These are phyloP conservation scores for Eucalyptus camaldulensis DNA, from an alignment of 345 rosid genomes.

Conservation along the genomic window DNA sequence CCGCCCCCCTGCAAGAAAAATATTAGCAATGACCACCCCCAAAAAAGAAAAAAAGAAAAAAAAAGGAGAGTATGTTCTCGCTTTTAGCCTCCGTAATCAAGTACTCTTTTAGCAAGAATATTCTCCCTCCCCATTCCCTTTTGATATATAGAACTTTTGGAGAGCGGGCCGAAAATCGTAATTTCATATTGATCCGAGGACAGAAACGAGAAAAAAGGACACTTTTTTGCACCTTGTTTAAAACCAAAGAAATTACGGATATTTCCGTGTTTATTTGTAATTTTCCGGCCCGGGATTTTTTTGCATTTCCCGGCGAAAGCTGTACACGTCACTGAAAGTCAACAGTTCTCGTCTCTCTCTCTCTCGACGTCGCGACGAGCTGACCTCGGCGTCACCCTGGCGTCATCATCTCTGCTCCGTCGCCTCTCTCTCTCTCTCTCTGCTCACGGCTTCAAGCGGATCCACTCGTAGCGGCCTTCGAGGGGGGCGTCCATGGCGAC, in stretches of 20 bases:
- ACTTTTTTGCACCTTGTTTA: neutral
- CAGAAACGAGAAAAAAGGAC: neutral
- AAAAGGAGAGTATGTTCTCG: neutral
- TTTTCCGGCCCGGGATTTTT: neutral
- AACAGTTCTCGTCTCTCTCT: neutral
- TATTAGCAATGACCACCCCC: too few relatives aligned
- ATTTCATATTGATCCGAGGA: neutral
- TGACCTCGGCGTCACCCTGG: neutral
- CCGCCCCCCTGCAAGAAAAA: neutral
- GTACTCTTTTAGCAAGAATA: neutral
- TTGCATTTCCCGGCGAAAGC: neutral
- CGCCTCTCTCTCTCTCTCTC: neutral
- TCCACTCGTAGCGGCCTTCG: slow-evolving; percentile 52
- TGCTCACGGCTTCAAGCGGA: slow-evolving; percentile 19
- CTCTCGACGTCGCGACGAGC: neutral
- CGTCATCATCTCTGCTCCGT: neutral
- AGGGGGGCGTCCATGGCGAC: slow-evolving; percentile 29
- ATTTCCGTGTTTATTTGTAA: too few relatives aligned
- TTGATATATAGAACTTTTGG: neutral
- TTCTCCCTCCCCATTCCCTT: neutral
- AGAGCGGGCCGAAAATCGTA: neutral
- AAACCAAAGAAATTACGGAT: neutral
- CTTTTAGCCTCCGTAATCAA: neutral
- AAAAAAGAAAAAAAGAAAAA: too few relatives aligned
- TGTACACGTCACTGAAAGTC: neutral